These are phyloP conservation scores for Phytophthora fragariae DNA, from an alignment of 352 stramenopile species.

Conservation along the genomic window DNA sequence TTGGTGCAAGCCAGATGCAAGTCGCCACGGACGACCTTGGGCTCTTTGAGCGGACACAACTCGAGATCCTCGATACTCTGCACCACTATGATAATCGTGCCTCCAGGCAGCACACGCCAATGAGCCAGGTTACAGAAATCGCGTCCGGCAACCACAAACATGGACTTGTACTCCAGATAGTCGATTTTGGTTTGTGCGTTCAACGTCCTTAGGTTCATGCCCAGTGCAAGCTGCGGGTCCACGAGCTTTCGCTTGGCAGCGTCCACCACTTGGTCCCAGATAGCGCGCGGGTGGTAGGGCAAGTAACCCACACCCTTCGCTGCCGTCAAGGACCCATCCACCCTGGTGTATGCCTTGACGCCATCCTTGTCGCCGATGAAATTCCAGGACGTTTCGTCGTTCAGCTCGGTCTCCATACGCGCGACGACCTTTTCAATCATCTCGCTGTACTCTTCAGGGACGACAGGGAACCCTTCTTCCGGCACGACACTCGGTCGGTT, in stretches of 20 bases:
- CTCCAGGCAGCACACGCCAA: constrained; percentile 70
- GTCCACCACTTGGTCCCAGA: constrained; percentile 49
- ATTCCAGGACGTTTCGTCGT: constrained; percentile 66
- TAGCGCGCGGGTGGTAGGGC: constrained; percentile 56
- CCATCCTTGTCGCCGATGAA: constrained; percentile 78
- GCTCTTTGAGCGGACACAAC: constrained; percentile 71
- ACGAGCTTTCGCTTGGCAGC: constrained; percentile 56
- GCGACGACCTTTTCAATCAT: constrained; percentile 66
- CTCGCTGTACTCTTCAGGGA: constrained; percentile 63
- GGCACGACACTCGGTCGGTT: constrained; percentile 33
- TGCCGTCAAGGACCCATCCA: constrained; percentile 71
- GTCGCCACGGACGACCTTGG: constrained; percentile 72
- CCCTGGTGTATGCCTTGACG: constrained; percentile 71
- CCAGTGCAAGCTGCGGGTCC: constrained; percentile 63
- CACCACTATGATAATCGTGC: constrained; percentile 72
- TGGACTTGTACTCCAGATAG: constrained; percentile 83
- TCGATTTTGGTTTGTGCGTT: constrained; percentile 73
- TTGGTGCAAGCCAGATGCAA: constrained; percentile 72
- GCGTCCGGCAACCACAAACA: constrained; percentile 76
- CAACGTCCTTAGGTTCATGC: constrained; percentile 47
- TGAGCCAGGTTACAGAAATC: constrained; percentile 80
- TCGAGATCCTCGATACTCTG: constrained; percentile 69
- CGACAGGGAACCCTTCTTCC: constrained; percentile 50
- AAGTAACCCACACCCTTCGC: constrained; percentile 65
- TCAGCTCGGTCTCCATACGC: constrained; percentile 65